Evolutionary conservation across 108 stramenopile species (phyloP).

Genomic region (Chaetoceros tenuissimus): DNA sequence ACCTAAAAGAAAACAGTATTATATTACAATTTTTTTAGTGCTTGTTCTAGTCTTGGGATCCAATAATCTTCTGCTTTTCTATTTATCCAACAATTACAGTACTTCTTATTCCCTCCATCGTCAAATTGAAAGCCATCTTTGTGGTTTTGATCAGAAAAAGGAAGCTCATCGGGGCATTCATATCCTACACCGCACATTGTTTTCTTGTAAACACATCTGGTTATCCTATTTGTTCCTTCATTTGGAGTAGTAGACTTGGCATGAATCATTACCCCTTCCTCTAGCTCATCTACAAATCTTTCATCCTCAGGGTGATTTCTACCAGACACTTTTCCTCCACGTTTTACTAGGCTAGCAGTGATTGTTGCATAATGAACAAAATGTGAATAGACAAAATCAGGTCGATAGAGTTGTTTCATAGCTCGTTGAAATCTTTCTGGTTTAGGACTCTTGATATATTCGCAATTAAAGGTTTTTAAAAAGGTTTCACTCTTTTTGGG

Average conservation of each 20-base stretch:
- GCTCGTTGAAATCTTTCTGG: slow-evolving; percentile 52
- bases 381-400: slow-evolving; percentile 57
- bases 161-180: slow-evolving; percentile 34
- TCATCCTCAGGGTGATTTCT: slow-evolving; percentile 23
- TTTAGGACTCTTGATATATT: slow-evolving; percentile 46
- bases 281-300: slow-evolving; percentile 34
- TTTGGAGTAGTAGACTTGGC: slow-evolving; percentile 27
- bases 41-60: slow-evolving; percentile 24
- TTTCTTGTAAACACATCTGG: neutral
- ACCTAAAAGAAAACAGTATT: too few species aligned
- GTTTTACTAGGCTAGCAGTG: slow-evolving; percentile 20
- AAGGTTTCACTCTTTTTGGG: slow-evolving; percentile 28
- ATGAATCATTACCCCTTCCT: slow-evolving; percentile 39
- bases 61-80: slow-evolving; percentile 34
- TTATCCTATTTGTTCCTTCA: neutral
- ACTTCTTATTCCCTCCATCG: slow-evolving; percentile 18
- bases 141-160: slow-evolving; percentile 29
- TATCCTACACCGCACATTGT: slow-evolving; percentile 17
- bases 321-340: slow-evolving; percentile 2
- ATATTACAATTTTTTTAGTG: neutral
- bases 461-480: slow-evolving; percentile 69
- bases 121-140: slow-evolving; percentile 31
- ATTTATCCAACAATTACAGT: slow-evolving; percentile 47
- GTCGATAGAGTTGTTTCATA: slow-evolving; percentile 76
- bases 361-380: slow-evolving; percentile 80